Percentiles rank a stretch among this genome's conserved stretches.
Conservation (phyloP, 495 filamentous ascomycete genomes). For the Cairneyella variabilis region DNA sequence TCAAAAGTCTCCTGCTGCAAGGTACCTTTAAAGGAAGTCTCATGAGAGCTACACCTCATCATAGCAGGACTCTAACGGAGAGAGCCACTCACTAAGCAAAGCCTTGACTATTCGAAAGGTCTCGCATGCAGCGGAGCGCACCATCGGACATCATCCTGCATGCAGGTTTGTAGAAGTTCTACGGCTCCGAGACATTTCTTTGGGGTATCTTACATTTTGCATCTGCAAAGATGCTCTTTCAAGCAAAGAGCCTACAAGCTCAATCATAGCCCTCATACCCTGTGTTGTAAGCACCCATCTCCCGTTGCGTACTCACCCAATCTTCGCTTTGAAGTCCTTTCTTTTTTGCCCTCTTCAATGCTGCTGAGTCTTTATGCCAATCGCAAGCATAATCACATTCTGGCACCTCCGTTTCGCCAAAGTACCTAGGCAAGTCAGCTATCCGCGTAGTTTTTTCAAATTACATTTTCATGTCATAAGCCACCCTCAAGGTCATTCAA, state of each 20-base stretch:
- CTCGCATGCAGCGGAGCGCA: background rate
- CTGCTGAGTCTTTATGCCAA: constrained; percentile 71
- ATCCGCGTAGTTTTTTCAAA: background rate
- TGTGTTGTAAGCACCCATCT: constrained; percentile 50
- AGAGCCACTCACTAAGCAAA: background rate
- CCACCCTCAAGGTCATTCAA: background rate
- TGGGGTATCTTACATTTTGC: constrained; percentile 1
- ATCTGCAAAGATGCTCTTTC: background rate
- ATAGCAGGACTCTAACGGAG: too few species aligned
- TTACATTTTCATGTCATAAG: background rate
- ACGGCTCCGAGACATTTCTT: background rate
- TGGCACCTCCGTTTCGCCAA: constrained; percentile 62
- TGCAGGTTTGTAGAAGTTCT: too few species aligned
- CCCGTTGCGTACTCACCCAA: constrained; percentile 68
- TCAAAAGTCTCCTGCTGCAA: too few species aligned
- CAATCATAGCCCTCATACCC: constrained; percentile 37
- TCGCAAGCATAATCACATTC: constrained; percentile 86
- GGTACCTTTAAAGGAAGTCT: too few species aligned
- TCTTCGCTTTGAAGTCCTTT: constrained; percentile 64
- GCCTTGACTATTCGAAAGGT: background rate
- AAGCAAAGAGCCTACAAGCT: background rate
- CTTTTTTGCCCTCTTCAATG: constrained; percentile 59
- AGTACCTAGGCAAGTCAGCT: constrained; percentile 30
- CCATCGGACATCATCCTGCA: too few species aligned
- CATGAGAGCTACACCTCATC: too few species aligned